Evolutionary conservation across 305 asterid genomes (phyloP).

Genomic region (Solanum aculeatissimum): DNA sequence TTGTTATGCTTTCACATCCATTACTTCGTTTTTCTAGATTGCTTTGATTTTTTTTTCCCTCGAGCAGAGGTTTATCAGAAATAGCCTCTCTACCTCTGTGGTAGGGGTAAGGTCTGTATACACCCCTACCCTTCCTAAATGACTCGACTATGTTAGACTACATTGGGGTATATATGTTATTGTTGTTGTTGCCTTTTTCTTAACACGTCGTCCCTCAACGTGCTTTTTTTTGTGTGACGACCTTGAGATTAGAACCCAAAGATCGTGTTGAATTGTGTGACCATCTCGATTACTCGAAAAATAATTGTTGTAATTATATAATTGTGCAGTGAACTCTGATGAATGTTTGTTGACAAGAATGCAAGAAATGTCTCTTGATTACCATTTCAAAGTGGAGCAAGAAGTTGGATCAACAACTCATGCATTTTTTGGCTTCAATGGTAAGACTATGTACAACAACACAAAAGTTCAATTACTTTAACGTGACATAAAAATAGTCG

Average conservation of each 20-base stretch:
- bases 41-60: neutral
- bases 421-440: slow-evolving; percentile 16
- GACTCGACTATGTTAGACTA: neutral
- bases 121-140: neutral
- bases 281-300: neutral
- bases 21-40: neutral
- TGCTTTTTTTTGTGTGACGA: neutral
- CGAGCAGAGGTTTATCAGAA: neutral
- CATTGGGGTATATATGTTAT: no score
- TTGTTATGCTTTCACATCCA: neutral
- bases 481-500: neutral
- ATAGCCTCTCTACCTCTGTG: neutral
- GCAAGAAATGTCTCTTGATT: slow-evolving; percentile 14
- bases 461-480: neutral
- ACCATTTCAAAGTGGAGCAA: slow-evolving; percentile 3
- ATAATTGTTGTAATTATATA: neutral
- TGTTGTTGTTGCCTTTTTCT: neutral
- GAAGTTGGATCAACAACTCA: slow-evolving; percentile 9
- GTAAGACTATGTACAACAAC: neutral
- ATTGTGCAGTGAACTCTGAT: neutral
- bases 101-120: neutral
- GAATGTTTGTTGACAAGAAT: slow-evolving; percentile 17
- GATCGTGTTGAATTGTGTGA: neutral
- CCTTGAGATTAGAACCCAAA: neutral
- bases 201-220: neutral